phyloP scores from a whole-genome alignment of 108 stramenopile genomes.

The Seminavis robusta region DNA sequence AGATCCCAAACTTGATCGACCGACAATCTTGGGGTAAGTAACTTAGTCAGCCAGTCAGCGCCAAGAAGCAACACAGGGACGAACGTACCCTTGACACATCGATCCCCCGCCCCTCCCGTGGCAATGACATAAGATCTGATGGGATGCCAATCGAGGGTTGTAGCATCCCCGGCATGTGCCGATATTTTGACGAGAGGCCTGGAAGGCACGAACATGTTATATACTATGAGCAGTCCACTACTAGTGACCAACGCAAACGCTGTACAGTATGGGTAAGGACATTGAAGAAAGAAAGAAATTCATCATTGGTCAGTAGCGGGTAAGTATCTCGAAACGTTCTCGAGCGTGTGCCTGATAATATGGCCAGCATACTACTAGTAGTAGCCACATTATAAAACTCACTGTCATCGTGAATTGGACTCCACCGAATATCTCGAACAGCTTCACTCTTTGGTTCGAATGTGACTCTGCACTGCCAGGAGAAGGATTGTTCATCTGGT shows the following conservation, averaged over 20 bases:
- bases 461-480: conserved; percentile 55
- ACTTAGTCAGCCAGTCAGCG: background rate
- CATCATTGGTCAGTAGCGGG: too few species aligned
- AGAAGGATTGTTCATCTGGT: conserved; percentile 11
- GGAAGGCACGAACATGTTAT: conserved; percentile 54
- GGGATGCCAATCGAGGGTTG: conserved; percentile 84
- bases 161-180: conserved; percentile 81
- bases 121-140: conserved; percentile 57
- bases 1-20: conserved; percentile 27
- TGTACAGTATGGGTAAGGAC: background rate
- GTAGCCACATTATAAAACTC: background rate
- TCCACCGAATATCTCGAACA: conserved; percentile 80
- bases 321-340: background rate
- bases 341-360: too few species aligned
- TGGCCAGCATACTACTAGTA: background rate
- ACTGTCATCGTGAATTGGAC: conserved; percentile 58
- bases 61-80: background rate
- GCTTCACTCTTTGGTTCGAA: conserved; percentile 80
- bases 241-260: conserved; percentile 79
- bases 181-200: conserved; percentile 54
- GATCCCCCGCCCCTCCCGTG: conserved; percentile 77
- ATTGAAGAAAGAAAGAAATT: too few species aligned
- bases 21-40: too few species aligned
- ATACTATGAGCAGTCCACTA: conserved; percentile 66
- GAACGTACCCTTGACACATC: conserved; percentile 65